Evolutionary conservation across 2,329 filamentous ascomycete species (phyloP).

Genomic region (Fusarium albosuccineum): DNA sequence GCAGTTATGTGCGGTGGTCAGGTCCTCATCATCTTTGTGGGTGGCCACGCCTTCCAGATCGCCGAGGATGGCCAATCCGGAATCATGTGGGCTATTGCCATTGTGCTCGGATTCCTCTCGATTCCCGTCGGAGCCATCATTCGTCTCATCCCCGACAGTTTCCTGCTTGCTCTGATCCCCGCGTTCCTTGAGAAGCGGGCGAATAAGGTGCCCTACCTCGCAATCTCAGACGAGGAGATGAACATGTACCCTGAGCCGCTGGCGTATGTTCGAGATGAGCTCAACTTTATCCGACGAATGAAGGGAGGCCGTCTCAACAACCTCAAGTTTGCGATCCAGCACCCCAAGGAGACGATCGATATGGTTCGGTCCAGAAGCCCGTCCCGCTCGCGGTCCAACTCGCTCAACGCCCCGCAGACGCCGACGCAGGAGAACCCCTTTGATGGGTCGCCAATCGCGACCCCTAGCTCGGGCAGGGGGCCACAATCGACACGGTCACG

Average conservation of each 20-base stretch:
- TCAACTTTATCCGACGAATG: slow-evolving; percentile 82
- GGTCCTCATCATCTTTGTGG: slow-evolving; percentile 89
- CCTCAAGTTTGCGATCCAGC: slow-evolving; percentile 83
- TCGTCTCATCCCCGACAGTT: slow-evolving; percentile 83
- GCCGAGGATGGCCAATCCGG: slow-evolving; percentile 70
- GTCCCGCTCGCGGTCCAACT: slow-evolving; percentile 73
- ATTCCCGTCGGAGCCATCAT: slow-evolving; percentile 86
- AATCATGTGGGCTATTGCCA: slow-evolving; percentile 88
- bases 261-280: slow-evolving; percentile 81
- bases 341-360: slow-evolving; percentile 74
- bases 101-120: slow-evolving; percentile 86
- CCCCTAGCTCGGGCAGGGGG: slow-evolving; percentile 71
- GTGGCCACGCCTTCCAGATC: slow-evolving; percentile 84
- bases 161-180: slow-evolving; percentile 67
- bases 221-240: slow-evolving; percentile 76
- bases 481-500: no score
- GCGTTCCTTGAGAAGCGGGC: slow-evolving; percentile 64
- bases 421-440: slow-evolving; percentile 67
- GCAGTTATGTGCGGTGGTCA: slow-evolving; percentile 89
- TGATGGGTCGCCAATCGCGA: slow-evolving; percentile 61
- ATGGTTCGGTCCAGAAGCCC: slow-evolving; percentile 72
- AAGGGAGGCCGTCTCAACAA: slow-evolving; percentile 87
- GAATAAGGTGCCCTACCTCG: slow-evolving; percentile 65
- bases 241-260: slow-evolving; percentile 78
- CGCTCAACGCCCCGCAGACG: no score